Percentiles rank a stretch among this genome's conserved stretches.
Evolutionary conservation across 2,329 filamentous ascomycete species (phyloP).

Genomic region (Aureobasidium uvarum): DNA sequence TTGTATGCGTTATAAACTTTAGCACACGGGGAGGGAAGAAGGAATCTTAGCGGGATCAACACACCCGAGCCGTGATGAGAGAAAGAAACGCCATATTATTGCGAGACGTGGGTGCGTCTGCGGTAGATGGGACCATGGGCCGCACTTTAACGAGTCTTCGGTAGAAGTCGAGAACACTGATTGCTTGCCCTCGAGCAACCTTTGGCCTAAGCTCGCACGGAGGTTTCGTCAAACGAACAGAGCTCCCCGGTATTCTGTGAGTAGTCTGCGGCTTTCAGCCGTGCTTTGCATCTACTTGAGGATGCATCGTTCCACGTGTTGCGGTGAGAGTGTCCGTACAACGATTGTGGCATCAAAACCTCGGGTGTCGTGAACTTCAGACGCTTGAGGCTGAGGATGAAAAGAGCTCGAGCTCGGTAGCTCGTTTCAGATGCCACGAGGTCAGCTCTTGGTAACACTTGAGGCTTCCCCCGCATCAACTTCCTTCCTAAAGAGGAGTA

Average conservation of each 20-base stretch:
- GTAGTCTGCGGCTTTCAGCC: not conserved
- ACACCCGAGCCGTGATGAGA: slow-evolving; percentile 4
- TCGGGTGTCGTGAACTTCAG: not conserved
- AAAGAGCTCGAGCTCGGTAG: not conserved
- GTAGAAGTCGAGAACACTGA: slow-evolving; percentile 5
- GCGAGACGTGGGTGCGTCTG: not conserved
- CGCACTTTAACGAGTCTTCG: not conserved
- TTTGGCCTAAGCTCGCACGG: slow-evolving; percentile 15
- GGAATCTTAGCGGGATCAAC: slow-evolving; percentile 5
- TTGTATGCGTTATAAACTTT: no score
- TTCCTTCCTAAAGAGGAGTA: not conserved
- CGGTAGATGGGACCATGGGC: not conserved
- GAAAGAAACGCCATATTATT: not conserved
- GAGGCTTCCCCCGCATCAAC: not conserved
- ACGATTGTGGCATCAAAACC: not conserved
- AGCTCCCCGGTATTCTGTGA: not conserved
- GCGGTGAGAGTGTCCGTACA: not conserved
- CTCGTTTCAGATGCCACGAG: not conserved
- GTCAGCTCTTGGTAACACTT: slow-evolving; percentile 11
- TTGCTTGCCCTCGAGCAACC: slow-evolving; percentile 5
- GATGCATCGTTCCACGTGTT: not conserved
- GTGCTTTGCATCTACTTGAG: not conserved
- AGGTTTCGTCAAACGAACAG: slow-evolving; percentile 22
- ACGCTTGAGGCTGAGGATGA: not conserved
- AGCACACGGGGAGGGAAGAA: not conserved